Evolutionary conservation across 2,329 filamentous ascomycete genomes (phyloP).

Genomic region (Pseudogymnoascus verrucosus): DNA sequence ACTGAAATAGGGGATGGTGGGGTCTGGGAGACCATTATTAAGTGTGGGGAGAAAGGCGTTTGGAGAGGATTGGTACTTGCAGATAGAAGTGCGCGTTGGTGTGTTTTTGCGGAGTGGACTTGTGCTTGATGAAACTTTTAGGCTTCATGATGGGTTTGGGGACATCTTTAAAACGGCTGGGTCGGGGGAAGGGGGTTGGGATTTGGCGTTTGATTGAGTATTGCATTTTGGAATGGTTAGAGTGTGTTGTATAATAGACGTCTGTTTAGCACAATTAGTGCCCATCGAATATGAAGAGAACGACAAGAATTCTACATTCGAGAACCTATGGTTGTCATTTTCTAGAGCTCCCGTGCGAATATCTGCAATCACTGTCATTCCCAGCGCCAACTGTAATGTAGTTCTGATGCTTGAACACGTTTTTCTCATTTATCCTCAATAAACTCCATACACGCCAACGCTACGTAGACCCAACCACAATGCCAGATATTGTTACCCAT

Average conservation of each 20-base stretch:
- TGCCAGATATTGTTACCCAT: not conserved
- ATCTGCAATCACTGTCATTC: not conserved
- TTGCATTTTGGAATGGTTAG: not conserved
- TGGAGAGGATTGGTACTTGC: slow-evolving; percentile 79
- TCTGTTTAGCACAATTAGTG: not conserved
- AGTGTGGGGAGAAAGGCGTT: slow-evolving; percentile 72
- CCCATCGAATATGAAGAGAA: not conserved
- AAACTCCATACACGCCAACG: slow-evolving; percentile 1
- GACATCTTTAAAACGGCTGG: not conserved
- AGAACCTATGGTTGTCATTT: not conserved
- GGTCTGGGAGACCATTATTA: slow-evolving; percentile 85
- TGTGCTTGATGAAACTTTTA: slow-evolving; percentile 22
- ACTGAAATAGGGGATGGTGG: slow-evolving; percentile 62
- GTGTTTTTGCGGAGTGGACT: slow-evolving; percentile 81
- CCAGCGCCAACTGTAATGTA: not conserved
- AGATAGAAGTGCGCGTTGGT: slow-evolving; percentile 78
- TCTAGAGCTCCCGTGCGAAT: not conserved
- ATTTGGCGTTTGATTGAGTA: not conserved
- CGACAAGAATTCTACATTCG: not conserved
- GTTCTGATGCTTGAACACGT: not conserved
- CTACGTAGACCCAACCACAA: slow-evolving; percentile 1
- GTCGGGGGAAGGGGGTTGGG: too few relatives aligned
- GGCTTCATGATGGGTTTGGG: not conserved
- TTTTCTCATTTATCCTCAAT: not conserved
- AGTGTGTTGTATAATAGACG: slow-evolving; percentile 3